A percentile compares a stretch with the other conserved stretches of the same genome.
phyloP scores from a whole-genome alignment of 208 protist species.

The Leishmania braziliensis region DNA sequence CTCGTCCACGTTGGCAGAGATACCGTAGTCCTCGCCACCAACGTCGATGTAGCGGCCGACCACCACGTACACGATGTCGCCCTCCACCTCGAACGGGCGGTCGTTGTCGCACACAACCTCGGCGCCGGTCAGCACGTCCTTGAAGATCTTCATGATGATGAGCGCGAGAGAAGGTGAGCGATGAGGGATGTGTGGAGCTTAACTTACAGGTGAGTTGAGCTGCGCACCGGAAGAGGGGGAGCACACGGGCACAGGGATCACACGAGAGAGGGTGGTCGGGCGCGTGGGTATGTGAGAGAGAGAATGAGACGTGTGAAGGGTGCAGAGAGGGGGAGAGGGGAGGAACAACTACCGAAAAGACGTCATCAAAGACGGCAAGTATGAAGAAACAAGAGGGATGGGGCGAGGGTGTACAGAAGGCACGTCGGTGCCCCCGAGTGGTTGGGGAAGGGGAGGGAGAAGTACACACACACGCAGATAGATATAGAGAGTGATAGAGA shows the following conservation, averaged over 20 bases:
- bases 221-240: constrained; percentile 5
- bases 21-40: constrained; percentile 90
- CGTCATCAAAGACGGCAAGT: not conserved
- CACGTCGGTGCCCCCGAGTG: not conserved
- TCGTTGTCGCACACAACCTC: constrained; percentile 94
- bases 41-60: constrained; percentile 88
- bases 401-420: not conserved
- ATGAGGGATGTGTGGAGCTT: not conserved
- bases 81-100: constrained; percentile 71
- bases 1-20: constrained; percentile 91
- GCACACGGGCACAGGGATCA: not conserved
- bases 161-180: not conserved
- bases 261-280: not conserved
- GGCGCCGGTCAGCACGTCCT: constrained; percentile 84
- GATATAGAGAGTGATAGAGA: not conserved
- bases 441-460: not conserved
- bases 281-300: not conserved
- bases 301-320: not conserved
- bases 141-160: constrained; percentile 87
- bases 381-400: not conserved
- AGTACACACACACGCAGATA: not conserved
- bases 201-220: constrained; percentile 9
- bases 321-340: not conserved
- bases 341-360: not conserved
- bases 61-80: constrained; percentile 85